phyloP scores from a whole-genome alignment of 306 rosid species.

The Ochetophila trinervis region DNA sequence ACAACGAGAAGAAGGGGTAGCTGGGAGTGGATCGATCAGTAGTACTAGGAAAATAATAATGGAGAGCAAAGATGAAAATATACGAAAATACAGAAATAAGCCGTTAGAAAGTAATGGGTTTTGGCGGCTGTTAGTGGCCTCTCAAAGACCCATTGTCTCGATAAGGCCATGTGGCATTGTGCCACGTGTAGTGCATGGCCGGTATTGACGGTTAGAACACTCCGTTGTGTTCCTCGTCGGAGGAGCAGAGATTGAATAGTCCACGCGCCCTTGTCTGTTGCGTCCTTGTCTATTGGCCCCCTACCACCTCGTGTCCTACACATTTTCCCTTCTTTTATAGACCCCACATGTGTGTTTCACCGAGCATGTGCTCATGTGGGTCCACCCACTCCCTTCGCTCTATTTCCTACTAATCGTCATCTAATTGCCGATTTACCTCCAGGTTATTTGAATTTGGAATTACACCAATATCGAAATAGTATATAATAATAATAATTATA shows the following conservation, averaged over 20 bases:
- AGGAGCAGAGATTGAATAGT: constrained; percentile 36
- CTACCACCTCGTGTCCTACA: neutral
- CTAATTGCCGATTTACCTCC: no score
- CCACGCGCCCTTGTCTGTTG: constrained; percentile 51
- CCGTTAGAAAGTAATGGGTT: neutral
- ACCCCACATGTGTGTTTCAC: constrained; percentile 26
- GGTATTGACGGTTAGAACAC: constrained; percentile 52
- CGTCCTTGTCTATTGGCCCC: neutral
- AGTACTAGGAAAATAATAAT: no score
- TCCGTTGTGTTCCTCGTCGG: constrained; percentile 27
- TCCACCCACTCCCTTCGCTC: neutral
- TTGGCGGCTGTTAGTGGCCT: constrained; percentile 34
- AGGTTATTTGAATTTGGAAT: no score
- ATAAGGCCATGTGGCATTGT: constrained; percentile 6
- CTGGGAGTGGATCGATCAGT: no score
- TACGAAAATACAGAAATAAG: no score
- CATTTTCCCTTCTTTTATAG: neutral
- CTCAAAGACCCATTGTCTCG: neutral
- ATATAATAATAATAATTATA: no score
- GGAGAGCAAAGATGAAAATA: no score
- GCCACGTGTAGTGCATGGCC: constrained; percentile 47
- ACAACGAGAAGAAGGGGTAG: no score
- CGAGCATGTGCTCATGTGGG: constrained; percentile 5
- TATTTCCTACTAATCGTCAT: no score
- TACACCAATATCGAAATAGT: no score